Evolutionary conservation across 1,284 basidiomycete species (phyloP).

Genomic region (Leccinum glutinopallens): DNA sequence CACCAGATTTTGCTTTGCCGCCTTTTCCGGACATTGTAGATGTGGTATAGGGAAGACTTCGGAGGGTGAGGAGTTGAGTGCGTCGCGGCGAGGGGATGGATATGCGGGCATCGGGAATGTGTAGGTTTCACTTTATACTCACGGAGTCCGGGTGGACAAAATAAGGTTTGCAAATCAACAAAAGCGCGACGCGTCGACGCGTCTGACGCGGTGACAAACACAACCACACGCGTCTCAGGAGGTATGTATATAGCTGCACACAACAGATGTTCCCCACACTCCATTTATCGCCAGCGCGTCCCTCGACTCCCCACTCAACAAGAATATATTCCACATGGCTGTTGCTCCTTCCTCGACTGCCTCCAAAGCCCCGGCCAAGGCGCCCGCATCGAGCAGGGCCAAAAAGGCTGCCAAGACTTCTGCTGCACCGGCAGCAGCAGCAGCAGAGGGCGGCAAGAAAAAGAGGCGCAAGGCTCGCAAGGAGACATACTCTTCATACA

Average conservation of each 20-base stretch:
- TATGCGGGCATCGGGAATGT: slow-evolving; percentile 10
- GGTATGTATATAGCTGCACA: slow-evolving; percentile 25
- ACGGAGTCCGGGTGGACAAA: slow-evolving; percentile 16
- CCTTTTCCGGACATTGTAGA: slow-evolving; percentile 60
- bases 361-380: slow-evolving; percentile 82
- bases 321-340: slow-evolving; percentile 48
- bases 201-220: slow-evolving; percentile 39
- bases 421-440: slow-evolving; percentile 51
- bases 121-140: slow-evolving; percentile 33
- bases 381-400: slow-evolving; percentile 71
- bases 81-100: slow-evolving; percentile 9
- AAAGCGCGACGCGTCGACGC: slow-evolving; percentile 34
- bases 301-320: slow-evolving; percentile 30
- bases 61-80: slow-evolving; percentile 9
- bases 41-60: slow-evolving; percentile 13
- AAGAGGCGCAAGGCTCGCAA: slow-evolving; percentile 85
- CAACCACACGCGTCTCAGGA: slow-evolving; percentile 40
- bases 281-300: slow-evolving; percentile 18
- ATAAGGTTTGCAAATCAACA: slow-evolving; percentile 41
- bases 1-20: slow-evolving; percentile 56
- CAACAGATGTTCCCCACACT: slow-evolving; percentile 1
- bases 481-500: slow-evolving; percentile 93
- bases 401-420: slow-evolving; percentile 82
- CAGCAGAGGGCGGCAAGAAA: slow-evolving; percentile 78
- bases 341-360: slow-evolving; percentile 57